These are phyloP conservation scores for Salix koriyanagi DNA, from an alignment of 345 rosid genomes.

Conservation along the genomic window DNA sequence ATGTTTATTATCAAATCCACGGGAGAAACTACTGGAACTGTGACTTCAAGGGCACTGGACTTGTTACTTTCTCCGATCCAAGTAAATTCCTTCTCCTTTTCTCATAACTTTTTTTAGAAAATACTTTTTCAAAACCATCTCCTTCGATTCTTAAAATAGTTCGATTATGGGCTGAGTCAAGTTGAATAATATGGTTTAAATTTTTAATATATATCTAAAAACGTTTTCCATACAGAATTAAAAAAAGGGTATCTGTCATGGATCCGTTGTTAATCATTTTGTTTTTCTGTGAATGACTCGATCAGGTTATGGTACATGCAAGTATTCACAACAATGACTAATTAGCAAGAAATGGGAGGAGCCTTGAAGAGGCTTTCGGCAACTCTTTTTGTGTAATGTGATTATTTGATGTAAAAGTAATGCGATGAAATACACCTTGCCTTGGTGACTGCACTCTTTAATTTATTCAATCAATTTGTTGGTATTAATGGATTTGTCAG, in stretches of 20 bases:
- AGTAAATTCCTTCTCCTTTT: slow-evolving; percentile 27
- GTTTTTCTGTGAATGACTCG: background rate
- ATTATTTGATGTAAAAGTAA: no score
- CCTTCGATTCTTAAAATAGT: no score
- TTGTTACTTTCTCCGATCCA: slow-evolving; percentile 63
- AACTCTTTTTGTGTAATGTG: background rate
- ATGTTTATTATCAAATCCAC: slow-evolving; percentile 62
- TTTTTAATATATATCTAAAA: no score
- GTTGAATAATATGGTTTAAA: no score
- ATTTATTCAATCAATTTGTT: background rate
- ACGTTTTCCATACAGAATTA: no score
- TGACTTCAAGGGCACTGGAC: slow-evolving; percentile 61
- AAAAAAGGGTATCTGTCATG: no score
- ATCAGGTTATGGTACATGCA: slow-evolving; percentile 58
- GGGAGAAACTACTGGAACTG: slow-evolving; percentile 78
- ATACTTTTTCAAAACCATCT: no score
- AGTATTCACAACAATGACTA: slow-evolving; percentile 46
- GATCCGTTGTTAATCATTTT: background rate
- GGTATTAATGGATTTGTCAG: slow-evolving; percentile 3
- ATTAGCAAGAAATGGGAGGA: background rate
- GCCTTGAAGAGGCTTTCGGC: background rate
- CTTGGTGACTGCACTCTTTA: background rate
- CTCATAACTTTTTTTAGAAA: no score
- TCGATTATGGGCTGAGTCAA: background rate
- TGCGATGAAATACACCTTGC: background rate